These are phyloP conservation scores for Magnolia changhungtana DNA, from an alignment of 164 flowering plant genomes.

Conservation along the genomic window DNA sequence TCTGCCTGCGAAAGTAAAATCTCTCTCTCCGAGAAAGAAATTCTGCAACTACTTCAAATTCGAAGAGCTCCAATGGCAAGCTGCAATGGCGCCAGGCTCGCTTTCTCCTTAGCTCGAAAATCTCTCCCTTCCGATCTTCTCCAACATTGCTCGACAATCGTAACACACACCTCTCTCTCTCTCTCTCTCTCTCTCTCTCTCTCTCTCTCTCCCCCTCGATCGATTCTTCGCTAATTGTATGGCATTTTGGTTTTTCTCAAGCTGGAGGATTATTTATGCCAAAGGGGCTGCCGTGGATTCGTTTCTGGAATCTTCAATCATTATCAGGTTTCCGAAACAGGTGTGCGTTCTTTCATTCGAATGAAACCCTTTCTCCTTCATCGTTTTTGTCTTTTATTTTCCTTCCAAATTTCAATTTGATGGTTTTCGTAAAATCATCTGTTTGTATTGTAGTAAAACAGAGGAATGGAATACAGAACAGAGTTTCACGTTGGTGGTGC, in stretches of 20 bases:
- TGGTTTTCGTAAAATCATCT: not conserved
- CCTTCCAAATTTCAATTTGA: not conserved
- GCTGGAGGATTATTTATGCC: constrained; percentile 11
- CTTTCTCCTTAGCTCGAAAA: constrained; percentile 33
- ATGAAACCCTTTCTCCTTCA: too few species aligned
- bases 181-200: not conserved
- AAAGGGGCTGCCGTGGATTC: constrained; percentile 22
- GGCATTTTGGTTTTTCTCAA: too few species aligned
- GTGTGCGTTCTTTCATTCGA: too few species aligned
- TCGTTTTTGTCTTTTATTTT: not conserved
- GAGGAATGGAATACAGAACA: constrained; percentile 25
- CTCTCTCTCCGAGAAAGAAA: too few species aligned
- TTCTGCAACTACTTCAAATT: too few species aligned
- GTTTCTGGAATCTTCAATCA: constrained; percentile 27
- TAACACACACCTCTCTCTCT: constrained; percentile 9
- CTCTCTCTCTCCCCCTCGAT: not conserved
- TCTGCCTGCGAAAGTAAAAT: too few species aligned
- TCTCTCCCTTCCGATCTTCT: constrained; percentile 20
- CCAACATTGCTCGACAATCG: constrained; percentile 15
- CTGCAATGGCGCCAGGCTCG: constrained; percentile 39
- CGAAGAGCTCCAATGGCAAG: constrained; percentile 41
- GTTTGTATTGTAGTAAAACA: constrained; percentile 17
- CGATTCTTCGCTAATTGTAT: not conserved
- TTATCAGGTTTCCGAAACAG: constrained; percentile 8
- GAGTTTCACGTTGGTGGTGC: constrained; percentile 28